These are phyloP conservation scores for Articulospora tetracladia DNA, from an alignment of 495 filamentous ascomycete genomes.

Conservation along the genomic window DNA sequence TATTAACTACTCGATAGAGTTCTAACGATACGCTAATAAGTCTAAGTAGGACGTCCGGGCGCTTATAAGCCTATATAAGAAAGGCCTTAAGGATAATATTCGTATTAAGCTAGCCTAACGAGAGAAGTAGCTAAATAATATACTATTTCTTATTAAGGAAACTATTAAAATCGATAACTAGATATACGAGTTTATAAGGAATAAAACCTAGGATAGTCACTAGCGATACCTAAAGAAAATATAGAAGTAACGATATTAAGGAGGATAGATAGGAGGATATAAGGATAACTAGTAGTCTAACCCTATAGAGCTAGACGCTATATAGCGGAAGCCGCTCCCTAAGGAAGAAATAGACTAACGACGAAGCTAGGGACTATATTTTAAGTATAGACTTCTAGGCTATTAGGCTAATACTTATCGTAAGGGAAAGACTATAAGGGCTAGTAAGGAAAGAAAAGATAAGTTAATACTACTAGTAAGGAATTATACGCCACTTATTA, in stretches of 20 bases:
- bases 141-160: not conserved
- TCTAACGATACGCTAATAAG: too few species aligned
- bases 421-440: not conserved
- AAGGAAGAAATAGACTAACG: not conserved
- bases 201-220: too few species aligned
- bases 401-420: not conserved
- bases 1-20: not conserved
- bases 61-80: not conserved
- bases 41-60: not conserved
- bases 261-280: too few species aligned
- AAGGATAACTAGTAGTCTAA: not conserved
- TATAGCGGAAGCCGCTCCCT: not conserved
- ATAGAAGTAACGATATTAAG: too few species aligned
- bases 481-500: too few species aligned
- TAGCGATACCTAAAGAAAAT: too few species aligned
- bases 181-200: too few species aligned
- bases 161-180: not conserved
- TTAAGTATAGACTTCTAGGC: not conserved
- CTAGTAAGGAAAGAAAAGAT: too few species aligned
- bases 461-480: too few species aligned
- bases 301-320: not conserved
- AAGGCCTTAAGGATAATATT: not conserved
- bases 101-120: too few species aligned
- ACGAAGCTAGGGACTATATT: not conserved
- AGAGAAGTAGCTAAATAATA: not conserved